Evolutionary conservation across 768 basidiomycete genomes (phyloP), one percentile per base, ranked within the genome.

Genomic region (Coprinellus aureogranulatus): DNA sequence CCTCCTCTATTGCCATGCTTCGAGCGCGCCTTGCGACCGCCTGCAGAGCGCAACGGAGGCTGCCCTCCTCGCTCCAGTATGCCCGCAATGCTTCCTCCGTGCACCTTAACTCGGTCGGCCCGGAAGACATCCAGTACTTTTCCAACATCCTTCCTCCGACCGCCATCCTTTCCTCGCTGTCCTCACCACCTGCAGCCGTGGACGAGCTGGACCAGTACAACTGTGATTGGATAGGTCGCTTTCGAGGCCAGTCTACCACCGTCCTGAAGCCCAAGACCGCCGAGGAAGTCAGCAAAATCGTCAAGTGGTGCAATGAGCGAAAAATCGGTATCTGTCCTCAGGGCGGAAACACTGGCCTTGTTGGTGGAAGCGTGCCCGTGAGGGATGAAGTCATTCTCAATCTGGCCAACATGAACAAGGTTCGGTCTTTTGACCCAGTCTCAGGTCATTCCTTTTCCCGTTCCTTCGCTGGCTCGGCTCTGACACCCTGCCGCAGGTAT

Each of bases 311-410:
- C 72, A 85, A 88, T 64, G 78, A 87, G 54, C 81, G 85, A 56
- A 80, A 83, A 54, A 89, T 99, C 41, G 88, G 87, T n/a, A 83
- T 98, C 54, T 94, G 97, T 2, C 97, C 97, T 1, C 97, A 99
- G 71, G 96, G 97, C 47, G 97, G 97, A 46, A 99, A 99, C 75
- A 99, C 97, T 0, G 97, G 97, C 16, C 83, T 99, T 12, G 97
- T 99, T 37, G 97, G 95, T 55, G 97, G 97, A 37, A 87, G 94
- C 60, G 90, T 96, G 11, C 96, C 97, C 0, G 69, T 94, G 39
- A 77, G 85, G 62, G 88, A 95, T 68, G 97, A 99, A 72, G 72
- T 98, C 60, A 81, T 99, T 52, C 75, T 99, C 52, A 94, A 84
- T 59, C 80, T 96, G 40, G 77, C 86, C 22, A 93, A 90, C 66